Conservation (phyloP, 768 basidiomycete species). For the Mycena alexandri region DNA sequence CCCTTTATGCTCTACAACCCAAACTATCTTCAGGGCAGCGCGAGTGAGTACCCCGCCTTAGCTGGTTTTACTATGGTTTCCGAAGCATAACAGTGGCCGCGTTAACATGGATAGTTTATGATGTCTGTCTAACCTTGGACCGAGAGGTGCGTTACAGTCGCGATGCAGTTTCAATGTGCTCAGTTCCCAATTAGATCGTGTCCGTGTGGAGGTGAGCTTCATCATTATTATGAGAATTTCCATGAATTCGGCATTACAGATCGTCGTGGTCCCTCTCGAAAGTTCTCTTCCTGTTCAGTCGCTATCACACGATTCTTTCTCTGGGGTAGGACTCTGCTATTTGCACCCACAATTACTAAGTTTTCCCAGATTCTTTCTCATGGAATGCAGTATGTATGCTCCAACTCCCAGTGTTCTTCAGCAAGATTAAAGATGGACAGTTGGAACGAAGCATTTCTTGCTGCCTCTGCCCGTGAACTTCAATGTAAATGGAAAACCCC, state of each 20-base stretch:
- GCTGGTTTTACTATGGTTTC: background rate
- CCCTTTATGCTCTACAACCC: background rate
- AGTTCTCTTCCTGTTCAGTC: conserved; percentile 22
- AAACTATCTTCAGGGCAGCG: conserved; percentile 25
- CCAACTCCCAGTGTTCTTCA: background rate
- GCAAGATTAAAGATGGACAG: background rate
- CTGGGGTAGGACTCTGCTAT: conserved; percentile 13
- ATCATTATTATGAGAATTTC: background rate
- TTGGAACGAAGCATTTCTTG: conserved; percentile 17
- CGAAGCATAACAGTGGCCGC: conserved; percentile 4
- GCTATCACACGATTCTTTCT: conserved; percentile 21
- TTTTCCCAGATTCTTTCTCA: conserved; percentile 16
- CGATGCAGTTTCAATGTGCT: no score
- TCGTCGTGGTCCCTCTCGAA: conserved; percentile 22
- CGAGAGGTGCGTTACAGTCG: conserved; percentile 9
- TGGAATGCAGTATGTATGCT: conserved; percentile 7
- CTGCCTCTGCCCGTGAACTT: background rate
- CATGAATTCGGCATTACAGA: background rate
- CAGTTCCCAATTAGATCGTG: background rate
- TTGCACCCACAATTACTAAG: background rate
- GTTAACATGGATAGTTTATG: conserved; percentile 29
- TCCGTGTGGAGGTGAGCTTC: conserved; percentile 23
- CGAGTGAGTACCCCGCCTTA: conserved; percentile 11
- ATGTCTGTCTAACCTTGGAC: conserved; percentile 17
- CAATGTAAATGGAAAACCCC: background rate